Evolutionary conservation across 148 eudicot genomes (phyloP).

Genomic region (Talinum fruticosum): DNA sequence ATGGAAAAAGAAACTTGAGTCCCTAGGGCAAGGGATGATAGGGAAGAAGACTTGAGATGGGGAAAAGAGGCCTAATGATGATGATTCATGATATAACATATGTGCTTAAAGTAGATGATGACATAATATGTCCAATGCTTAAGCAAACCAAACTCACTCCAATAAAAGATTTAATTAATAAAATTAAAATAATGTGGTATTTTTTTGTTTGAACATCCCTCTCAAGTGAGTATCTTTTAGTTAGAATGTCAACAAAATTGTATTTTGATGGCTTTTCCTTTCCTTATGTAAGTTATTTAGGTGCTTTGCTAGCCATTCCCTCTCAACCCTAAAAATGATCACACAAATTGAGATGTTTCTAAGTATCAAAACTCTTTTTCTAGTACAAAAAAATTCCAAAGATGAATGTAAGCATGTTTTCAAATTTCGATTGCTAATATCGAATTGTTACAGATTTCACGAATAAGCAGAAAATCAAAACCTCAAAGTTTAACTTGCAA

Average conservation of each 20-base stretch:
- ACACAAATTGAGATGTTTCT: slow-evolving; percentile 13
- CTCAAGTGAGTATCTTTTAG: neutral
- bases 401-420: neutral
- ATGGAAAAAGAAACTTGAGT: too few species aligned
- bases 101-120: neutral
- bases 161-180: neutral
- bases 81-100: neutral
- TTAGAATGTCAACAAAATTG: slow-evolving; percentile 18
- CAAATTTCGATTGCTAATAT: too few species aligned
- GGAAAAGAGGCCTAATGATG: neutral
- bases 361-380: too few species aligned
- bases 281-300: neutral
- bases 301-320: neutral
- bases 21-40: too few species aligned
- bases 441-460: too few species aligned
- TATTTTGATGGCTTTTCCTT: slow-evolving; percentile 1
- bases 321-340: neutral
- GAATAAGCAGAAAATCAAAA: too few species aligned
- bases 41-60: neutral
- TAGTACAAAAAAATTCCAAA: neutral
- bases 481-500: too few species aligned
- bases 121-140: neutral
- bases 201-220: neutral
- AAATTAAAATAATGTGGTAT: neutral
- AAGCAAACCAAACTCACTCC: neutral